A percentile compares a stretch with the other conserved stretches of the same genome.
Evolutionary conservation across 352 stramenopile species (phyloP).

Genomic region (Phytophthora europaea): DNA sequence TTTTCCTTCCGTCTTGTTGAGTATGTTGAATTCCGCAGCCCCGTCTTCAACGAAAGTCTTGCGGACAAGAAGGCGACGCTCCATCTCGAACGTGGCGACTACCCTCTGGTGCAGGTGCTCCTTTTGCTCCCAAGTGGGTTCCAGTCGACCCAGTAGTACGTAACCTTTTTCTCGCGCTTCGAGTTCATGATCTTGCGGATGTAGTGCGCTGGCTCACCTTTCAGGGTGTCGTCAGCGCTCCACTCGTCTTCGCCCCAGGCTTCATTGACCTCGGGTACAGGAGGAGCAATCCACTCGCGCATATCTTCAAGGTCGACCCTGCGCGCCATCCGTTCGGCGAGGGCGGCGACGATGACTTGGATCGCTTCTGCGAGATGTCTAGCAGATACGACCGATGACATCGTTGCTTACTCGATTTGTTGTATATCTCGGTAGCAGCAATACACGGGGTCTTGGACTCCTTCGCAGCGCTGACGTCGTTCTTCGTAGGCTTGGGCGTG

Average conservation of each 20-base stretch:
- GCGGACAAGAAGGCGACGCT: conserved; percentile 29
- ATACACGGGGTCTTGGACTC: conserved; percentile 20
- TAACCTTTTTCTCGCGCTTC: background rate
- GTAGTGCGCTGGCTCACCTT: background rate
- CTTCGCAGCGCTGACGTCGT: background rate
- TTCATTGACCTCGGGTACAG: background rate
- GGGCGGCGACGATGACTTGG: background rate
- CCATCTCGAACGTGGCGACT: conserved; percentile 26
- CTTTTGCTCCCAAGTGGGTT: conserved; percentile 17
- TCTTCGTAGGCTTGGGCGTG: too few species aligned
- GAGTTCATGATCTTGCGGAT: background rate
- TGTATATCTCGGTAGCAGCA: background rate
- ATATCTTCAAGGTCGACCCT: background rate
- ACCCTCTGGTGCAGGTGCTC: conserved; percentile 12
- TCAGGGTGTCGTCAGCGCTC: background rate
- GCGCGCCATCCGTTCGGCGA: background rate
- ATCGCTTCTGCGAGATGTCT: background rate
- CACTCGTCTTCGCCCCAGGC: too few species aligned
- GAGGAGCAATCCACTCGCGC: background rate
- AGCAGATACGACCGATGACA: background rate
- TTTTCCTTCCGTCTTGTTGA: conserved; percentile 27
- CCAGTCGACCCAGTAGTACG: conserved; percentile 38
- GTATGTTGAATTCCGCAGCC: conserved; percentile 24
- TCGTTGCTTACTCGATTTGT: conserved; percentile 9
- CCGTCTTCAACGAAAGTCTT: conserved; percentile 33